Evolutionary conservation across 306 rosid species (phyloP), one percentile per base, ranked within the genome.

Genomic region (Herpetospermum pedunculosum): DNA sequence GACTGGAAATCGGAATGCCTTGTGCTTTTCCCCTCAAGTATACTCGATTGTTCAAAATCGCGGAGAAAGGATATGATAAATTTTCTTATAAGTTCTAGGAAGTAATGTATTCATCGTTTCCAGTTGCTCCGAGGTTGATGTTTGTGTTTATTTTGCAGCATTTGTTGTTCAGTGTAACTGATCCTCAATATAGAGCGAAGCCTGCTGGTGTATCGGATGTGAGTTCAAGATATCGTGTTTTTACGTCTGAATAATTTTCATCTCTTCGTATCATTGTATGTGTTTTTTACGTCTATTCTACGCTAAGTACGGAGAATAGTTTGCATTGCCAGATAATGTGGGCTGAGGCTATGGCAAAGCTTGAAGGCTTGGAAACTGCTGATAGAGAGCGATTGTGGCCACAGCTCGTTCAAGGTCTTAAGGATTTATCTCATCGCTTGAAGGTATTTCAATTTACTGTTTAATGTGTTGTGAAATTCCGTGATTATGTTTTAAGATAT

Each of bases 321-420:
- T 95, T 88, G 65, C 77, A 46, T 85, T 87, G 84, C 73, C 84
- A 95, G 99, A 91, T 91, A 76, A 91, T 95, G 97, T 95, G 99
- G 99, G 99, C 97, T n/a, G 99, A 95, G 88, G 99, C 99, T 23
- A 87, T 88, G 97, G 91, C 88, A 47, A 95, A 95, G 85, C 96
- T 91, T 55, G 99, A 95, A 80, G 99, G 97, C 47, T 85, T 95
- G 95, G 96, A 88, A 80, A 89, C 92, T 78, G 83, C 90, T 14
- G 96, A 95, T 62, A 78, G 97, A 77, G 99, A 91, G 52, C 96
- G 99, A 21, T 78, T 91, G 38, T 95, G 99, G 99, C 99, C 99
- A 70, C 96, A 95, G 57, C 96, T 89, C 72, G 95, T 81, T 77
- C 89, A 82, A 78, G 96, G 97, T 63, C 91, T 91, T 77, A 91